Evolutionary conservation across 768 basidiomycete species (phyloP), one percentile per base, ranked within the genome.

Genomic region (Daedaleopsis nitida): DNA sequence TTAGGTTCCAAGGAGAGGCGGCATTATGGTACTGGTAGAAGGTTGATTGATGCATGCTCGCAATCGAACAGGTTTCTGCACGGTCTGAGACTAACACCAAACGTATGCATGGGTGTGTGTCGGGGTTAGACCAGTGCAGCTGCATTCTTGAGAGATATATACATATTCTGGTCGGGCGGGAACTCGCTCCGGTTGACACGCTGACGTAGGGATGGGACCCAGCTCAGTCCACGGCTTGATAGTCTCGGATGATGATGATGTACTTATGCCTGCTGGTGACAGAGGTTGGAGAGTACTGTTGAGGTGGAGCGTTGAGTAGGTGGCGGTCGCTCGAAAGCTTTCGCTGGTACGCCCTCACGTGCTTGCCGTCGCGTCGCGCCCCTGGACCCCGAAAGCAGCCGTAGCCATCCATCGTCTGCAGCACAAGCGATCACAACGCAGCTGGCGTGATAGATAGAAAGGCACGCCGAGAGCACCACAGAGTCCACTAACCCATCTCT

Each of bases 291-390:
- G 10, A 24, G 47, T 23, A 24, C 34, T 24, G 35, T 2, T 11
- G 52, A n/a, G 35, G 60, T 56, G 60, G 60, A 39, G 60, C 55
- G 50, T 61, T 56, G 50, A 61, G 55, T 61, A 61, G 55, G 60
- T 62, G 60, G 60, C 60, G 24, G 60, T n/a, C n/a, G 23, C 47
- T 43, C 8, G 24, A 12, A 11, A 34, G 58, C 38, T 45, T 55
- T 39, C 42, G 43, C 43, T 55, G 50, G 55, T 35, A 62, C 60
- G 60, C 60, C 55, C 60, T 62, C 60, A 62, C 60, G 60, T 62
- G 60, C 43, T 34, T 38, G 39, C 55, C 50, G 55, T 57, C 60
- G 60, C 60, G 60, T 62, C 60, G 59, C 59, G 55, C 60, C 60
- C 43, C 39, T 35, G 60, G 60, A 62, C 60, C 60, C 60, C 60